Conservation (phyloP, 495 filamentous ascomycete genomes). For the Trichoderma reesei region DNA sequence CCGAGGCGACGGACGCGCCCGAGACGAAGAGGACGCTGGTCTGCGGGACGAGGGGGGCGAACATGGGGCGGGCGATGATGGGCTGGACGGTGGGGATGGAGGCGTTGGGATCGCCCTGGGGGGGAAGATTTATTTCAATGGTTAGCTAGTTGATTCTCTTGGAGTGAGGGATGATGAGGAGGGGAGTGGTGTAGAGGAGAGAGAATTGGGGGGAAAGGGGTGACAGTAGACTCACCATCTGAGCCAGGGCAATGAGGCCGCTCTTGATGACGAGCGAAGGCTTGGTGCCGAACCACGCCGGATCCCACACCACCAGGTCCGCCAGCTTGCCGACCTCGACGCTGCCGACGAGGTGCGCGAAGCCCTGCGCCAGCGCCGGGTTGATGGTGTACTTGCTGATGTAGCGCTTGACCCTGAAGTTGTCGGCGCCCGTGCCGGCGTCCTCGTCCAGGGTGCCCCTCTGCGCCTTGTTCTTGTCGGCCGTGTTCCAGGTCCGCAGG, state of each 20-base stretch:
- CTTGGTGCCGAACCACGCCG: conserved; percentile 82
- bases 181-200: not conserved
- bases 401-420: conserved; percentile 88
- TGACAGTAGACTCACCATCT: conserved; percentile 54
- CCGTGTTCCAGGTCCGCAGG: conserved; percentile 92
- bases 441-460: conserved; percentile 70
- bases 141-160: not conserved
- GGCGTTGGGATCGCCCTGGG: conserved; percentile 82
- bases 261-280: conserved; percentile 78
- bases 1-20: conserved; percentile 54
- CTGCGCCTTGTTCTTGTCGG: conserved; percentile 94
- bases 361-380: conserved; percentile 87
- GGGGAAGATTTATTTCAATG: not conserved
- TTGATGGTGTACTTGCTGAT: conserved; percentile 97
- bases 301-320: conserved; percentile 84
- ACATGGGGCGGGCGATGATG: conserved; percentile 80
- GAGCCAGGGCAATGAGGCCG: conserved; percentile 74
- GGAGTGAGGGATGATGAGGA: too few relatives aligned
- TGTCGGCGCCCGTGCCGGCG: conserved; percentile 73
- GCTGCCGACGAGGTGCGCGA: conserved; percentile 81
- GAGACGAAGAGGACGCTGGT: conserved; percentile 81
- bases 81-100: conserved; percentile 89
- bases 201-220: not conserved
- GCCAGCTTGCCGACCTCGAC: conserved; percentile 87
- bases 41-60: conserved; percentile 59